These are phyloP conservation scores for Silene conica DNA, from an alignment of 148 eudicot species.

Conservation along the genomic window DNA sequence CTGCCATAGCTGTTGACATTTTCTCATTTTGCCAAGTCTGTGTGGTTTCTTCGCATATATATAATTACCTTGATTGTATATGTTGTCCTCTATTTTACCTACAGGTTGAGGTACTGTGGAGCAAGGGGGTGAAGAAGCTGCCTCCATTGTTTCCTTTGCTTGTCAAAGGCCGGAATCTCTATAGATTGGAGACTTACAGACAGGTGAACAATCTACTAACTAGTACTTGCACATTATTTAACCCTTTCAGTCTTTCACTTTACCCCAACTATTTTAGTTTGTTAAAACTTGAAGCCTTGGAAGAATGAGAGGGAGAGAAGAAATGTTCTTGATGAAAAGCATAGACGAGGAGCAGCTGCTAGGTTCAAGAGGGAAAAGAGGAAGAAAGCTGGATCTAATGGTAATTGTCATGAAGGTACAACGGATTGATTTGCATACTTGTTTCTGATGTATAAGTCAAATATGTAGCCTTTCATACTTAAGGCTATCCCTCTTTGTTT, in stretches of 20 bases:
- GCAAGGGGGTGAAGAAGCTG: conserved; percentile 60
- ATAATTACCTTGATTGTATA: not conserved
- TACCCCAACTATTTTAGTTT: conserved; percentile 8
- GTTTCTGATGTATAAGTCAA: conserved; percentile 1
- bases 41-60: not conserved
- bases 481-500: not conserved
- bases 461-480: not conserved
- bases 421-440: conserved; percentile 12
- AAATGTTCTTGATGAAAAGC: conserved; percentile 75
- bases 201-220: conserved; percentile 44
- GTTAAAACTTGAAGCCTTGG: conserved; percentile 49
- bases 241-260: not conserved
- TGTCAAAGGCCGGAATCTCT: conserved; percentile 84
- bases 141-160: conserved; percentile 67
- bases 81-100: not conserved
- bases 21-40: conserved; percentile 13
- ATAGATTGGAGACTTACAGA: conserved; percentile 64
- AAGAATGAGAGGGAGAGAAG: conserved; percentile 64
- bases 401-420: conserved; percentile 27
- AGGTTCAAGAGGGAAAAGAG: conserved; percentile 46
- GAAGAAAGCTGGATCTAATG: conserved; percentile 24
- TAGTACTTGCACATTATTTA: not conserved
- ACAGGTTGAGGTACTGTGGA: conserved; percentile 89
- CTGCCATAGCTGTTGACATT: not conserved
- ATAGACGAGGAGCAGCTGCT: conserved; percentile 67